These are phyloP conservation scores for Conticribra weissflogii DNA, from an alignment of 108 stramenopile genomes.

Conservation along the genomic window DNA sequence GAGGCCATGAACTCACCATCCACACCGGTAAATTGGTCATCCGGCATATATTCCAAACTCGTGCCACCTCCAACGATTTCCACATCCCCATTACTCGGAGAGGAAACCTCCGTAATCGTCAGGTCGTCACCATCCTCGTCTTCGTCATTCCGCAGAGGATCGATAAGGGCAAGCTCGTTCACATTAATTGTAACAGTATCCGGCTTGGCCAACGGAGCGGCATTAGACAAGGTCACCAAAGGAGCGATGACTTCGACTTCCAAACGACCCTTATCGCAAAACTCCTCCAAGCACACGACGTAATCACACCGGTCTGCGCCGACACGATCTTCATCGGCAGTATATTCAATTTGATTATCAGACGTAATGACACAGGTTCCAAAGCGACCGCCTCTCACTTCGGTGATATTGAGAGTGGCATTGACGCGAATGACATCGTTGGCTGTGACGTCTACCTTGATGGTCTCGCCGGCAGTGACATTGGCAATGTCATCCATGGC, in stretches of 20 bases:
- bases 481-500: constrained; percentile 18
- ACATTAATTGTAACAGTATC: background rate
- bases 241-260: constrained; percentile 4
- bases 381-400: background rate
- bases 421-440: constrained; percentile 21
- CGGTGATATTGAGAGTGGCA: constrained; percentile 12
- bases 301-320: constrained; percentile 28
- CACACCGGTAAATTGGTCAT: background rate
- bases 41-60: constrained; percentile 3
- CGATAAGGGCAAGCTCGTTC: constrained; percentile 1
- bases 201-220: background rate
- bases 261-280: constrained; percentile 27
- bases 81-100: background rate
- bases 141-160: background rate
- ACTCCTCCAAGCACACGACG: constrained; percentile 16
- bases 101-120: background rate
- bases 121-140: background rate
- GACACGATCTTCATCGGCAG: constrained; percentile 10
- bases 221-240: background rate
- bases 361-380: constrained; percentile 13
- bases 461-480: constrained; percentile 21
- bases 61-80: background rate
- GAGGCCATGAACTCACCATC: background rate
- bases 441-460: constrained; percentile 16
- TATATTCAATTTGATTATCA: constrained; percentile 16